Evolutionary conservation across 2,329 filamentous ascomycete species (phyloP).

Genomic region (Ascochyta viciae-villosae): DNA sequence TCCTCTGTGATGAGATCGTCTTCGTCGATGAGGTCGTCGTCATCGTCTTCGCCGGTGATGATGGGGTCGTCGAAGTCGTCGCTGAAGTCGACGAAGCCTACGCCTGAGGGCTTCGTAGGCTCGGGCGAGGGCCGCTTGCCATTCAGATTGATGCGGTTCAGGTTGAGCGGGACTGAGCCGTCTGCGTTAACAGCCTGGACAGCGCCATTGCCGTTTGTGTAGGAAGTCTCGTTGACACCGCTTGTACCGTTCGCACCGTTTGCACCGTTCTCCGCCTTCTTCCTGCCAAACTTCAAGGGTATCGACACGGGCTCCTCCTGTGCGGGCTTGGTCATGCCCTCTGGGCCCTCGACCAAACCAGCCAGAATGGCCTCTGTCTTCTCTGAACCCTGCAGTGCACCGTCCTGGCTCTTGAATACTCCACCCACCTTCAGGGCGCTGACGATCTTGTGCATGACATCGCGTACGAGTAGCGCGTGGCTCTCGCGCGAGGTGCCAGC

Average conservation of each 20-base stretch:
- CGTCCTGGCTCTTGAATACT: constrained; percentile 72
- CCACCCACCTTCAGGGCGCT: constrained; percentile 74
- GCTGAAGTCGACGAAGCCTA: constrained; percentile 65
- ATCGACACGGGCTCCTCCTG: constrained; percentile 64
- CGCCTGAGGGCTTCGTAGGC: constrained; percentile 44
- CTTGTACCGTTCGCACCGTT: constrained; percentile 28
- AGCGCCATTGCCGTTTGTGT: constrained; percentile 26
- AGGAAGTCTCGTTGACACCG: constrained; percentile 29
- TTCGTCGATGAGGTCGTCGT: constrained; percentile 92
- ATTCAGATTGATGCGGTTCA: constrained; percentile 43
- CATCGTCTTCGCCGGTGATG: constrained; percentile 71
- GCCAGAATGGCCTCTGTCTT: constrained; percentile 83
- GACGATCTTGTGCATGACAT: constrained; percentile 74
- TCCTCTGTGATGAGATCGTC: constrained; percentile 85
- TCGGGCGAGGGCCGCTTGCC: constrained; percentile 53
- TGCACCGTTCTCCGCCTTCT: constrained; percentile 57
- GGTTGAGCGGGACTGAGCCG: constrained; percentile 48
- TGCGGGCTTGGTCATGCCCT: constrained; percentile 78
- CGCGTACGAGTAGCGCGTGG: constrained; percentile 68
- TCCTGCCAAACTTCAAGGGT: constrained; percentile 69
- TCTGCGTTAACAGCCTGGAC: constrained; percentile 35
- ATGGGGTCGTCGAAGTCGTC: constrained; percentile 66
- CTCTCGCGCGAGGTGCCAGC: constrained; percentile 70
- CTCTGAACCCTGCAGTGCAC: constrained; percentile 62
- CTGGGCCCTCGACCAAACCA: constrained; percentile 70